A percentile compares a stretch with the other conserved stretches of the same genome.
These are phyloP conservation scores for Vigna nakashimae DNA, from an alignment of 306 rosid genomes.

Conservation along the genomic window DNA sequence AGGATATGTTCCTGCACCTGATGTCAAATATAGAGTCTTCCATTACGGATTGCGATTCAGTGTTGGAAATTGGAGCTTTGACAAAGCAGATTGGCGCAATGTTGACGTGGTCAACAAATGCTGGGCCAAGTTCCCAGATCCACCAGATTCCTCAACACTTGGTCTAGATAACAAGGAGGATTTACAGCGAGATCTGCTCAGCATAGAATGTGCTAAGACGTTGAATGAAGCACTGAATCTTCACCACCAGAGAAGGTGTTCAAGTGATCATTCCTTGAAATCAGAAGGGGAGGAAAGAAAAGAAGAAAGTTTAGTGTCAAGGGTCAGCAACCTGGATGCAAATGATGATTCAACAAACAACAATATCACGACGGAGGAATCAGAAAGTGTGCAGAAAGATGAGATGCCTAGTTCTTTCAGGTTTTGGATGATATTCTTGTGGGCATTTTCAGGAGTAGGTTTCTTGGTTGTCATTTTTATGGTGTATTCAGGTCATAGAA, in stretches of 20 bases:
- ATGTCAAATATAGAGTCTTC: conserved; percentile 86
- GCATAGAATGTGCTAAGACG: conserved; percentile 82
- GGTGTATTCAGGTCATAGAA: conserved; percentile 65
- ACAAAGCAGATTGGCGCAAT: conserved; percentile 86
- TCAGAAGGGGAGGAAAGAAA: conserved; percentile 43
- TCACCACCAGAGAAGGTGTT: conserved; percentile 75
- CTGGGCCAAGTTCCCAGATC: conserved; percentile 86
- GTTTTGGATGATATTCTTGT: conserved; percentile 78
- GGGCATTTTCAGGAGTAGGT: conserved; percentile 85
- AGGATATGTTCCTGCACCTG: conserved; percentile 76
- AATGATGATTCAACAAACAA: conserved; percentile 43
- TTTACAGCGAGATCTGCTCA: conserved; percentile 72
- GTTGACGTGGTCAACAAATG: conserved; percentile 78
- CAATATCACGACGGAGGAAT: conserved; percentile 41
- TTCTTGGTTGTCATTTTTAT: conserved; percentile 61
- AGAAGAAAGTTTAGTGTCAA: conserved; percentile 51
- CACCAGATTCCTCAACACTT: conserved; percentile 73
- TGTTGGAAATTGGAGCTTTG: conserved; percentile 97
- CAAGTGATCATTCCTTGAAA: conserved; percentile 54
- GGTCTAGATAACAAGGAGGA: conserved; percentile 46
- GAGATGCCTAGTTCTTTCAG: conserved; percentile 70
- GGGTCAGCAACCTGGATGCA: conserved; percentile 56
- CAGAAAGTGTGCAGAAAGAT: conserved; percentile 48
- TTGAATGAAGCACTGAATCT: conserved; percentile 78
- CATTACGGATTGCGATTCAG: conserved; percentile 88